Conservation (phyloP, 306 rosid species). For the Begonia peltatifolia region DNA sequence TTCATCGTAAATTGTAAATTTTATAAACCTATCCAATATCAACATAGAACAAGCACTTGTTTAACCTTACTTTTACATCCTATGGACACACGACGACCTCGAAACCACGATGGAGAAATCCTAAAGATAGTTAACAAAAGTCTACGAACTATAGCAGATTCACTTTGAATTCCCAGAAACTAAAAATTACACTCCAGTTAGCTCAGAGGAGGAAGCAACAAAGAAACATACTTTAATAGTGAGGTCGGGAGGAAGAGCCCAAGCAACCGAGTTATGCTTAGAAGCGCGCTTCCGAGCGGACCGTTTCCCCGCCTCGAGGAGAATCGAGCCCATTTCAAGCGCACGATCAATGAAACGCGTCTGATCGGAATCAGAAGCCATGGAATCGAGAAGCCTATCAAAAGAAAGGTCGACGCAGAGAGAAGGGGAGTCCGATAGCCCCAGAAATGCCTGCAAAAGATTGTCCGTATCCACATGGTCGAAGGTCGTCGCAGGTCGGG, state of each 20-base stretch:
- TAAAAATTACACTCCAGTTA: too few relatives aligned
- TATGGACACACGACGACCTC: too few relatives aligned
- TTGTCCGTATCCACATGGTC: slow-evolving; percentile 18
- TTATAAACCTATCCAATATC: too few relatives aligned
- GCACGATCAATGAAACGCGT: slow-evolving; percentile 76
- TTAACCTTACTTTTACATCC: too few relatives aligned
- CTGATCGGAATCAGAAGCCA: slow-evolving; percentile 46
- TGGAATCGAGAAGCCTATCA: slow-evolving; percentile 59
- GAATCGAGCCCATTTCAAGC: slow-evolving; percentile 46
- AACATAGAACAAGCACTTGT: too few relatives aligned
- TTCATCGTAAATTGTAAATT: too few relatives aligned
- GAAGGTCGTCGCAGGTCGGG: slow-evolving; percentile 25
- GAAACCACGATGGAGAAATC: too few relatives aligned
- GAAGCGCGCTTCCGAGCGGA: slow-evolving; percentile 72
- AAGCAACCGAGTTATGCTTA: slow-evolving; percentile 55
- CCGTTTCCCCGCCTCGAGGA: slow-evolving; percentile 68
- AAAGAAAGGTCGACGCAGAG: slow-evolving; percentile 59
- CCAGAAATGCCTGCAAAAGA: slow-evolving; percentile 41
- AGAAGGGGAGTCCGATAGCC: slow-evolving; percentile 37
- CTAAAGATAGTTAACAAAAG: too few relatives aligned
- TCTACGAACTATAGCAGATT: too few relatives aligned
- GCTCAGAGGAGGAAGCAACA: neutral
- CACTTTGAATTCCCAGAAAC: too few relatives aligned
- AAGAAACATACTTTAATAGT: slow-evolving; percentile 48
- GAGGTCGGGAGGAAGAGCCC: slow-evolving; percentile 94